These are phyloP conservation scores for Penicillium griseofulvum DNA, from an alignment of 2,329 filamentous ascomycete genomes.

Conservation along the genomic window DNA sequence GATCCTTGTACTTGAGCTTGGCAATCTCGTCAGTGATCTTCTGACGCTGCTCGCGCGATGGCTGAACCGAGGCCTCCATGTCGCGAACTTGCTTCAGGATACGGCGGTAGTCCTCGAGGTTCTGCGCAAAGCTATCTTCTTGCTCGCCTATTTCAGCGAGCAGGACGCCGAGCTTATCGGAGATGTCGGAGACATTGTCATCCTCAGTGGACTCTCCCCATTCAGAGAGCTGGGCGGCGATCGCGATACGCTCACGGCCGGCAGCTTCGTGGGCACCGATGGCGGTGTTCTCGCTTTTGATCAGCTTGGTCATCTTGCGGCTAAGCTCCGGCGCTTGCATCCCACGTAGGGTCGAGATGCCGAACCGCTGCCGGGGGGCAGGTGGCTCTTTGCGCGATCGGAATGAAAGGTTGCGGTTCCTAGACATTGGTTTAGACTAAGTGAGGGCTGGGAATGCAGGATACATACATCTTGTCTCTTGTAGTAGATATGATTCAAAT, in stretches of 20 bases:
- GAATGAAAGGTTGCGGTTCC: slow-evolving; percentile 46
- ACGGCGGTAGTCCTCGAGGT: slow-evolving; percentile 77
- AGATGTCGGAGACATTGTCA: slow-evolving; percentile 81
- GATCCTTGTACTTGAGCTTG: slow-evolving; percentile 88
- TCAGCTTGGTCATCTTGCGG: slow-evolving; percentile 82
- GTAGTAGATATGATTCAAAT: slow-evolving; percentile 2
- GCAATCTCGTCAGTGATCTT: slow-evolving; percentile 93
- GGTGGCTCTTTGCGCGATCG: slow-evolving; percentile 34
- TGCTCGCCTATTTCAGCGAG: slow-evolving; percentile 91
- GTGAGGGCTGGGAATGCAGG: background rate
- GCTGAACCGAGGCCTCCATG: slow-evolving; percentile 92
- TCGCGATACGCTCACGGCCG: slow-evolving; percentile 75
- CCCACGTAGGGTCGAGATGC: slow-evolving; percentile 80
- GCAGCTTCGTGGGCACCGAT: slow-evolving; percentile 82
- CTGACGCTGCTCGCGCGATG: slow-evolving; percentile 78
- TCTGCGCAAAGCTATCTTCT: slow-evolving; percentile 83
- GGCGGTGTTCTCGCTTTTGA: slow-evolving; percentile 91
- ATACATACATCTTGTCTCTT: slow-evolving; percentile 14
- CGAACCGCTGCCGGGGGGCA: slow-evolving; percentile 64
- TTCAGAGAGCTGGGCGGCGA: slow-evolving; percentile 88
- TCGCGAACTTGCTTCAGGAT: slow-evolving; percentile 90
- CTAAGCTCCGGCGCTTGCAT: slow-evolving; percentile 83
- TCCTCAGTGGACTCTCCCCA: slow-evolving; percentile 94
- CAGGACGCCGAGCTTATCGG: slow-evolving; percentile 92
- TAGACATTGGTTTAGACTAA: slow-evolving; percentile 16